Base-by-base conservation (phyloP, 495 filamentous ascomycete genomes). In the Astrocystis sublimbata region DNA sequence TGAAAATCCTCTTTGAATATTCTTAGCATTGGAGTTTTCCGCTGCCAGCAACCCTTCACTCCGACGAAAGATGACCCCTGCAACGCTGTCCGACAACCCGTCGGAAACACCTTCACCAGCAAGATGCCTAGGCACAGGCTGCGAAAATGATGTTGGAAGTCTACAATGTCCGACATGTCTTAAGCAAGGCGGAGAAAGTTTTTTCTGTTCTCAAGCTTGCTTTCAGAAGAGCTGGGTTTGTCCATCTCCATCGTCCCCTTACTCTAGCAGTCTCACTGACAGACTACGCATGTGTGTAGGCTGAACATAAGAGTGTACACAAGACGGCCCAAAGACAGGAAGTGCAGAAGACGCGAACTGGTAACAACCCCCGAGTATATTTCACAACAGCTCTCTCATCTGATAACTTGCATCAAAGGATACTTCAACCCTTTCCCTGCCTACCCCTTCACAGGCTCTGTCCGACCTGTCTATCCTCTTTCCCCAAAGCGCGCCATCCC, bases 221-320 rank as follows among this genome's bases (percentile, higher is more conserved):
- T 98, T 98, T 79, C 97, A 97, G 82, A 86, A 86, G 70, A 98
- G 91, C 78, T 98, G 94, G 94, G 94, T 97, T 69, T 81, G 85
- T 72, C 86, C 66, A 56, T 17, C 26, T 19, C 4, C 17, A 7
- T 6, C 15, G 6, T 24, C 3, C 41, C 10, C 24, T 6, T n/a
- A 7, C 12, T 58, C 28, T 19, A 23, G 4, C 4, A 33, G 17
- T 49, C 36, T 19, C 8, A 9, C 56, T 59, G 6, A 36, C 60
- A 57, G 26, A 60, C 43, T 26, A 15, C 6, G n/a, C n/a, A n/a
- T 38, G 13, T n/a, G 19, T 54, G 57, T 71, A 97, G 92, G 77
- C 75, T 72, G 83, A 88, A 19, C 94, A 98, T 78, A 98, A 97
- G 79, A 66, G 76, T 43, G 66, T 89, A 61, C 94, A 98, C 76